These are phyloP conservation scores for Diaporthe citriasiana DNA, from an alignment of 2,329 filamentous ascomycete genomes.

Conservation along the genomic window DNA sequence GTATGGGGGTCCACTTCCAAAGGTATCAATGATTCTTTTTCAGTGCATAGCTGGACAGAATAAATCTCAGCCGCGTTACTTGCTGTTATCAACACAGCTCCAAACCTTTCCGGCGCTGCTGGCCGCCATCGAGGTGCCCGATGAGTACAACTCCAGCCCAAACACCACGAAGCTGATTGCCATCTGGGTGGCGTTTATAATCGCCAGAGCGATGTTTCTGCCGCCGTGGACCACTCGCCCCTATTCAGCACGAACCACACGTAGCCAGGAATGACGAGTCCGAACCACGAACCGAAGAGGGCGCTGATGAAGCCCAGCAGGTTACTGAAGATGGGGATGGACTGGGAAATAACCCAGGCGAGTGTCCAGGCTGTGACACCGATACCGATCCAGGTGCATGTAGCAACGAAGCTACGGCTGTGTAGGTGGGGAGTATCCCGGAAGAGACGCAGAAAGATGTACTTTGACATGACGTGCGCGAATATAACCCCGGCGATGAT, in stretches of 20 bases:
- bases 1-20: too few relatives aligned
- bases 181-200: constrained; percentile 44
- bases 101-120: constrained; percentile 9
- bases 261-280: constrained; percentile 50
- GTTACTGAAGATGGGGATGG: constrained; percentile 79
- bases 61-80: neutral
- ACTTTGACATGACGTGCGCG: constrained; percentile 61
- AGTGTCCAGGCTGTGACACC: constrained; percentile 70
- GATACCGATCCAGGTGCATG: constrained; percentile 68
- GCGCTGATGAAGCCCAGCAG: constrained; percentile 68
- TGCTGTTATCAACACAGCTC: constrained; percentile 16
- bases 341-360: constrained; percentile 78
- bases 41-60: neutral
- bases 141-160: constrained; percentile 47
- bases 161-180: constrained; percentile 46
- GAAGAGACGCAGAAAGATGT: constrained; percentile 60
- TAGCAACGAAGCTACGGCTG: constrained; percentile 63
- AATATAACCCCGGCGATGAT: constrained; percentile 81
- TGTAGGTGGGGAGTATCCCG: constrained; percentile 58
- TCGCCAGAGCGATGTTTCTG: constrained; percentile 43
- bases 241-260: constrained; percentile 51
- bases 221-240: constrained; percentile 46
- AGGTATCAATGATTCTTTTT: neutral
- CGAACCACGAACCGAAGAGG: constrained; percentile 64
- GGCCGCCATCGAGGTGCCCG: constrained; percentile 36